Evolutionary conservation across 805 yeast genomes (phyloP).

Genomic region (Teunomyces lycoperdinae): DNA sequence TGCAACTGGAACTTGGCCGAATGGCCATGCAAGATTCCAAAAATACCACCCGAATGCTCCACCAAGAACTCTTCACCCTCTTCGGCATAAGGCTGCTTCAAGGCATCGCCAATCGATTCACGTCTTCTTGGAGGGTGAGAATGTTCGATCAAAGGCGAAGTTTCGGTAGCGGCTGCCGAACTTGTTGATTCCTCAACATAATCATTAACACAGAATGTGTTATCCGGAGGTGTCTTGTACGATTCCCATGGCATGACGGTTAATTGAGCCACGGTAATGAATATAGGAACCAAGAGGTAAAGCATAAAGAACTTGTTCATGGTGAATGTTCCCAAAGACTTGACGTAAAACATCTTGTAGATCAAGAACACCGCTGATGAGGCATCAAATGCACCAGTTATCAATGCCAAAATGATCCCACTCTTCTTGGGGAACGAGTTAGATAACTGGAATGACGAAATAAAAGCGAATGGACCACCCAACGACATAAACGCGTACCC

Average conservation of each 20-base stretch:
- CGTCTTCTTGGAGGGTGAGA: constrained; percentile 28
- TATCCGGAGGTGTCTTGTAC: constrained; percentile 38
- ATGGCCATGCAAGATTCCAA: constrained; percentile 54
- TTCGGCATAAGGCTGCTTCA: constrained; percentile 50
- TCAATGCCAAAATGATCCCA: constrained; percentile 50
- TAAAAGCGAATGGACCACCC: constrained; percentile 58
- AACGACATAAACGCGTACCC: constrained; percentile 54
- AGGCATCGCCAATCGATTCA: constrained; percentile 56
- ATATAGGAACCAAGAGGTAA: constrained; percentile 48
- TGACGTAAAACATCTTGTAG: constrained; percentile 41
- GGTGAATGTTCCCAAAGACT: constrained; percentile 31
- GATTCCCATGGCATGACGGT: constrained; percentile 50
- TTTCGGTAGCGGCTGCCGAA: constrained; percentile 2
- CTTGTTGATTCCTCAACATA: constrained; percentile 15
- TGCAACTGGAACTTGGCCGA: constrained; percentile 47
- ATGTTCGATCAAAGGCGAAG: not conserved
- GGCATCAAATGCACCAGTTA: constrained; percentile 60
- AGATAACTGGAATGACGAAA: constrained; percentile 55
- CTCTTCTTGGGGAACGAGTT: constrained; percentile 54
- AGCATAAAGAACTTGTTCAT: constrained; percentile 44
- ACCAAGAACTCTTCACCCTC: constrained; percentile 44
- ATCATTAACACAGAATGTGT: constrained; percentile 8
- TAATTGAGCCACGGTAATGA: constrained; percentile 46
- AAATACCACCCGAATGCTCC: constrained; percentile 43
- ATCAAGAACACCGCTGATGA: constrained; percentile 53